A percentile compares a stretch with the other conserved stretches of the same genome.
Evolutionary conservation across 306 rosid genomes (phyloP).

Genomic region (Sophora flavescens): DNA sequence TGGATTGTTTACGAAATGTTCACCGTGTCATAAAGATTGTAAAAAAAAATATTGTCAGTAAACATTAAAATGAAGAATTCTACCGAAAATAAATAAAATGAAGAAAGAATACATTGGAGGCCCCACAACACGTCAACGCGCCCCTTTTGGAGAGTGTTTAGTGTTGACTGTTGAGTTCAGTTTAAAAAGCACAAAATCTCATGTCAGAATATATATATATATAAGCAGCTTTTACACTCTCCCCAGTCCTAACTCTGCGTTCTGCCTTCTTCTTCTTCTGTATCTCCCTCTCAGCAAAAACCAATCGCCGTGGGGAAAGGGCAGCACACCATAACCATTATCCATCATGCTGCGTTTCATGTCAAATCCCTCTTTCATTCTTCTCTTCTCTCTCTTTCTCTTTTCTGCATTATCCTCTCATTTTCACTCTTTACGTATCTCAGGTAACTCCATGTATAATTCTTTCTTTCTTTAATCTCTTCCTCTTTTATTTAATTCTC

Average conservation of each 20-base stretch:
- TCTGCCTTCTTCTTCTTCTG: no score
- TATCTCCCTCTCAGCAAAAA: not conserved
- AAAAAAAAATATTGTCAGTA: no score
- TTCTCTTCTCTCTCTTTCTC: constrained; percentile 38
- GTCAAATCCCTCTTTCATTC: constrained; percentile 35
- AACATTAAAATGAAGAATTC: no score
- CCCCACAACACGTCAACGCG: not conserved
- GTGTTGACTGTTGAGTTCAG: no score
- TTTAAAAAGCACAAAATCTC: not conserved
- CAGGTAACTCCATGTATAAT: constrained; percentile 41
- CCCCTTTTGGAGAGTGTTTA: no score
- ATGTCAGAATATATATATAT: not conserved
- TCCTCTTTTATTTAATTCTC: not conserved
- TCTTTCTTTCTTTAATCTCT: not conserved
- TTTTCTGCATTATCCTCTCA: constrained; percentile 25
- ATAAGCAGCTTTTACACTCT: not conserved
- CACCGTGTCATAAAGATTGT: no score
- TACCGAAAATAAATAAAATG: no score
- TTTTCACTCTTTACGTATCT: not conserved
- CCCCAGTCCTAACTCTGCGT: no score
- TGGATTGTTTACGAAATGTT: no score
- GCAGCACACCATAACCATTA: not conserved
- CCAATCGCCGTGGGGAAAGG: no score
- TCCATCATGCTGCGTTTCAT: constrained; percentile 48
- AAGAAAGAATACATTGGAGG: not conserved